Evolutionary conservation across 2,329 filamentous ascomycete genomes (phyloP), one percentile per base, ranked within the genome.

Genomic region (Neopestalotiopsis sp.): DNA sequence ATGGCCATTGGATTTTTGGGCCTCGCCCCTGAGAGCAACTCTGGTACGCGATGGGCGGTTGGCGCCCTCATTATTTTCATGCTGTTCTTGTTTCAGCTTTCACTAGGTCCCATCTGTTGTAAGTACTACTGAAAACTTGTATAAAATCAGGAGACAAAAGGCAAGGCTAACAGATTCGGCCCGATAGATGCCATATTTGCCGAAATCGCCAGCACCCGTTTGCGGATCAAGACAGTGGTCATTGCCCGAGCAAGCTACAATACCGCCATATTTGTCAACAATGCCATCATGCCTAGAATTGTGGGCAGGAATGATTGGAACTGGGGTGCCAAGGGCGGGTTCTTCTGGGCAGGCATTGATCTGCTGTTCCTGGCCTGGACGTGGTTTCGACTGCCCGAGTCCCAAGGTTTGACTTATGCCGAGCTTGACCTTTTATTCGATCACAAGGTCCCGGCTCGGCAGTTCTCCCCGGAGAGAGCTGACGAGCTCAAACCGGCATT

Each of bases 401-500:
- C 62, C 24, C 40, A 28, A 57, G 66, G 66, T 5, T 40, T 70
- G 5, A 34, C 66, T 2, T 70, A 70, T 13, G 34, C 62, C 20
- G 68, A 70, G 38, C 62, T 68, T 14, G 66, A 70, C 24, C 61
- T 70, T 53, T 61, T 70, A 2, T 70, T 68, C 34, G 66, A 70
- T 45, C 53, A 70, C 61, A 32, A 65, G 28, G 66, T 68, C 17
- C 12, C n/a, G 5, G 59, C 68, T 17, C 68, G 68, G 30, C 28
- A 70, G 30, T 70, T 68, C 34, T 49, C 42, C 6, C 61, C 53
- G 5, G 66, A 65, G 20, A 66, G 58, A 20, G 66, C 68, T 28
- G 66, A 57, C n/a, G 13, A 42, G 38, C 61, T 70, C 20, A 61
- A 62, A 12, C 30, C 53, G 6, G 40, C 24, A 5, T 63, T 70